Evolutionary conservation across 2,329 filamentous ascomycete genomes (phyloP).

Genomic region (Knoxdaviesia capensis): DNA sequence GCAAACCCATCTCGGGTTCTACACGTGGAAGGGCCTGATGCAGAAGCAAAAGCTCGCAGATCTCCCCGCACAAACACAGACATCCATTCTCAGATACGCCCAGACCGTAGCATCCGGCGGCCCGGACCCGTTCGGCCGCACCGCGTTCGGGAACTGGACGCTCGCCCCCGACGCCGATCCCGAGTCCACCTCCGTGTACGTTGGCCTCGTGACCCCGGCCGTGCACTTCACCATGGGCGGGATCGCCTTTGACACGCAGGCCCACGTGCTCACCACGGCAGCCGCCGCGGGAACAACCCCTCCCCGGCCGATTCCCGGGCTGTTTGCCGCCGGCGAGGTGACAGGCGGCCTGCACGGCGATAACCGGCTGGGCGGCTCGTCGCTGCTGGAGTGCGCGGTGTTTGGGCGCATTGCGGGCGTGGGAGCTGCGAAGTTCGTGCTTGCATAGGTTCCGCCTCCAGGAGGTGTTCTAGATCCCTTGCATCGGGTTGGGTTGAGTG

Average conservation of each 20-base stretch:
- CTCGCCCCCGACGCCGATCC: constrained; percentile 24
- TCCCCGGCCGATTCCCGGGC: constrained; percentile 22
- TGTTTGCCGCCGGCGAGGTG: constrained; percentile 45
- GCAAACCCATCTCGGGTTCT: constrained; percentile 38
- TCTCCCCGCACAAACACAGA: constrained; percentile 17
- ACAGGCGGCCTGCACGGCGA: constrained; percentile 44
- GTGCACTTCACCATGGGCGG: constrained; percentile 50
- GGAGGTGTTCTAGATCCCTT: too few relatives aligned
- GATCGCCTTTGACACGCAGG: constrained; percentile 31
- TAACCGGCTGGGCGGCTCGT: constrained; percentile 40
- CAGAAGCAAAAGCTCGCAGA: constrained; percentile 32
- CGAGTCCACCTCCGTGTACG: constrained; percentile 17
- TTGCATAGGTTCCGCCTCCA: too few relatives aligned
- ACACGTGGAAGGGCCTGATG: constrained; percentile 40
- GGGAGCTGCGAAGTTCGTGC: constrained; percentile 16
- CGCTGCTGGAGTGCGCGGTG: constrained; percentile 41
- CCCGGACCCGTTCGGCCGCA: constrained; percentile 25
- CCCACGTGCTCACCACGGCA: constrained; percentile 24
- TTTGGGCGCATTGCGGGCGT: constrained; percentile 38
- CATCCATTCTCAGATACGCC: constrained; percentile 28
- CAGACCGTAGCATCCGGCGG: constrained; percentile 17
- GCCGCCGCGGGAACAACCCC: constrained; percentile 12
- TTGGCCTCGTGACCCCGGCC: constrained; percentile 41
- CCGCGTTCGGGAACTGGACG: constrained; percentile 33
- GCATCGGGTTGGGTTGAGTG: too few relatives aligned